Evolutionary conservation across 2,329 filamentous ascomycete species (phyloP), one percentile per base, ranked within the genome.

Genomic region (Colletotrichum lini): DNA sequence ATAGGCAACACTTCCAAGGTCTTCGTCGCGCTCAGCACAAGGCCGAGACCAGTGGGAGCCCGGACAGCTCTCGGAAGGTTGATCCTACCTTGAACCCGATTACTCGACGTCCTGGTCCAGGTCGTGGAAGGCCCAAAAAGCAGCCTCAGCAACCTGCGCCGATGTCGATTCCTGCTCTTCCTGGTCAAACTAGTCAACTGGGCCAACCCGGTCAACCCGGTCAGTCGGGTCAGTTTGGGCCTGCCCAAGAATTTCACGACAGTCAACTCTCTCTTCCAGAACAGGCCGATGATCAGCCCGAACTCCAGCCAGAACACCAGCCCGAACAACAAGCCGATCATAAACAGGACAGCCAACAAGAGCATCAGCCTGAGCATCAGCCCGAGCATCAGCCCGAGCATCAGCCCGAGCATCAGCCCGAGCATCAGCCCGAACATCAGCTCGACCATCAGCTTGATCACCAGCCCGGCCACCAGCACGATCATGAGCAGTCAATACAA

Each of bases 1-100:
- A n/a, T 56, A 90, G 88, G 47, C 89, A 90, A 82, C 89, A 90
- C 75, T 90, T 90, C 68, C 89, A 90, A 76, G 88, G 88, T 38
- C 83, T 91, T 21, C 83, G 88, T 35, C 81, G 88, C 52, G 84
- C 87, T 26, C 87, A 89, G 75, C 85, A 87, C 74, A 90, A 89
- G 76, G 77, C 82, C 21, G 88, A 89, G 21, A 65, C 80, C 6
- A 82, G 80, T 70, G 80, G 82, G 10, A 56, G 73, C 35, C 70
- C 75, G 12, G 82, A 85, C 23, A 80, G 72, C 52, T 74, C 82
- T 26, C 79, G 81, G 52, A 84, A 80, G 69, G 50, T 80, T 65
- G 88, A 90, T 75, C 88, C 88, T 10, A 86, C 85, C 0, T 64
- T 82, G 73, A 90, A 90, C 68, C 89, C 89, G 61, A 90, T 90